A percentile compares a stretch with the other conserved stretches of the same genome.
Conservation (phyloP, 495 filamentous ascomycete species). For the Cladorrhinum samala region DNA sequence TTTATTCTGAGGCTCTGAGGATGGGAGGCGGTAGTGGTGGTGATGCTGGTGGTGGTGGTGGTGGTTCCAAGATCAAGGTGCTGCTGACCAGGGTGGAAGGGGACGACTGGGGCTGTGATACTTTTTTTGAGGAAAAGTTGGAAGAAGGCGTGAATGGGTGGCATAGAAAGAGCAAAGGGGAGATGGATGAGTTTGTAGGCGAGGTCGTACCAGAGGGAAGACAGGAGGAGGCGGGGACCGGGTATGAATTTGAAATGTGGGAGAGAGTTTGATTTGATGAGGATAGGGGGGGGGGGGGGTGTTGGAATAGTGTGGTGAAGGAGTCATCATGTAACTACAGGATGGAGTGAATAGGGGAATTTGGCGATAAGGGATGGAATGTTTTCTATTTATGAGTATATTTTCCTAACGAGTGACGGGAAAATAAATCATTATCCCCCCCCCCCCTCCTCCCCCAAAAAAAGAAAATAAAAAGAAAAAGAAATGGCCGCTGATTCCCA, state of each 20-base stretch:
- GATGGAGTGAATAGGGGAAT: too few relatives aligned
- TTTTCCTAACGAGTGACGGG: too few relatives aligned
- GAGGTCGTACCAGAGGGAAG: slow-evolving; percentile 48
- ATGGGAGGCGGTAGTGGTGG: too few relatives aligned
- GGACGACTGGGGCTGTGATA: slow-evolving; percentile 86
- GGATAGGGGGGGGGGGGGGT: not conserved
- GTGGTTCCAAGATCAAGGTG: slow-evolving; percentile 44
- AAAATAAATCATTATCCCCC: too few relatives aligned
- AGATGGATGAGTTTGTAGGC: slow-evolving; percentile 51
- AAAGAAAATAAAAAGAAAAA: too few relatives aligned
- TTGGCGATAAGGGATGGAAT: too few relatives aligned
- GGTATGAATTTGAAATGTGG: slow-evolving; percentile 63
- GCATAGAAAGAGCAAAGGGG: slow-evolving; percentile 41
- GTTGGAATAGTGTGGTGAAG: not conserved
- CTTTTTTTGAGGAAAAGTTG: slow-evolving; percentile 54
- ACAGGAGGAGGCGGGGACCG: slow-evolving; percentile 51
- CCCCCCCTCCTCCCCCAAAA: too few relatives aligned
- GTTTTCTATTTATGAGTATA: too few relatives aligned
- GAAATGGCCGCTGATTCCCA: too few relatives aligned
- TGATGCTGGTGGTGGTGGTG: too few relatives aligned
- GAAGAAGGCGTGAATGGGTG: slow-evolving; percentile 32
- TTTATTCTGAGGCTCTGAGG: slow-evolving; percentile 66
- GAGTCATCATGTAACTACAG: too few relatives aligned
- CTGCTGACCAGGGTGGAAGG: slow-evolving; percentile 56
- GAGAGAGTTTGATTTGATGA: slow-evolving; percentile 33